These are phyloP conservation scores for Xylariaceae sp. DNA, from an alignment of 2,329 filamentous ascomycete genomes.

Conservation along the genomic window DNA sequence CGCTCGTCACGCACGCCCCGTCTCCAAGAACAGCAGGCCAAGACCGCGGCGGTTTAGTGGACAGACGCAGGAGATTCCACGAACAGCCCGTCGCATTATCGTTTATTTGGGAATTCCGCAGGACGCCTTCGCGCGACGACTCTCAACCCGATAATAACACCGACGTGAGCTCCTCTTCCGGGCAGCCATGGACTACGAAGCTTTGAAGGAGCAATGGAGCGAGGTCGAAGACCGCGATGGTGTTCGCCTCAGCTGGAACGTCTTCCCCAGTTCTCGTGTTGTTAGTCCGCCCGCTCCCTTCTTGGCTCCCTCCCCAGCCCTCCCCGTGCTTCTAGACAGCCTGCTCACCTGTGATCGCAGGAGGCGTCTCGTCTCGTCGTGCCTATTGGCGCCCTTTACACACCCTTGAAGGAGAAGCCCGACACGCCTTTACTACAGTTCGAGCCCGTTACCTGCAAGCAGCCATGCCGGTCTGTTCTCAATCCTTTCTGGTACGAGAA, in stretches of 20 bases:
- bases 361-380: slow-evolving; percentile 93
- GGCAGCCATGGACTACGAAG: slow-evolving; percentile 77
- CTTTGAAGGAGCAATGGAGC: slow-evolving; percentile 91
- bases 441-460: slow-evolving; percentile 94
- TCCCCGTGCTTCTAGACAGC: slow-evolving; percentile 23
- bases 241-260: slow-evolving; percentile 95
- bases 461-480: slow-evolving; percentile 88
- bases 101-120: background rate
- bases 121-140: background rate
- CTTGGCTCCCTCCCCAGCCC: background rate
- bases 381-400: slow-evolving; percentile 93
- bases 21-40: background rate
- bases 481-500: slow-evolving; percentile 85
- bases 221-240: slow-evolving; percentile 96
- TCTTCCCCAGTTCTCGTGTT: slow-evolving; percentile 97
- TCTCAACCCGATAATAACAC: slow-evolving; percentile 4
- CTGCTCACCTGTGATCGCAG: slow-evolving; percentile 40
- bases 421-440: slow-evolving; percentile 87
- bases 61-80: background rate
- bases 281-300: slow-evolving; percentile 42
- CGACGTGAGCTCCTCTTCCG: slow-evolving; percentile 10
- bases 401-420: slow-evolving; percentile 88
- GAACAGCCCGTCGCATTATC: background rate
- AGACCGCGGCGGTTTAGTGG: background rate
- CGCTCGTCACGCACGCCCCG: background rate